Evolutionary conservation across 495 filamentous ascomycete genomes (phyloP), one percentile per base, ranked within the genome.

Genomic region (Tuber microsphaerosporum): DNA sequence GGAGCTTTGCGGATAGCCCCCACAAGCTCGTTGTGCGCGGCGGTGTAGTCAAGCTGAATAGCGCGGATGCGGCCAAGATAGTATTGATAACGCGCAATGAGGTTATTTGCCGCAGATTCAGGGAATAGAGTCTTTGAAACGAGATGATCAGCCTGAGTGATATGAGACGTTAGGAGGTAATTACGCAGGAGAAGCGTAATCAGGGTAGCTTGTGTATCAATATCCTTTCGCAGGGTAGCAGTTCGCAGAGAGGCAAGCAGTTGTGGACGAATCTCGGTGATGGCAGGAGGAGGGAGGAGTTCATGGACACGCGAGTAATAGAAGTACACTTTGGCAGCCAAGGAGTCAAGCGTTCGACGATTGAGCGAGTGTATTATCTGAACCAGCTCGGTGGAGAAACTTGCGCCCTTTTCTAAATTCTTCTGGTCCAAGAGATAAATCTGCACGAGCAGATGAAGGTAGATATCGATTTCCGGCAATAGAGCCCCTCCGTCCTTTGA

Each of bases 221-320:
- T 88, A 85, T 99, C 95, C 85, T 98, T 97, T 73, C 96, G 91
- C 39, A 99, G 87, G 20, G 97, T 94, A 44, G 95, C 92, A 61
- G 94, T 97, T 80, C 96, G 89, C 69, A 99, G 90, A 39, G 95
- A 96, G 71, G 92, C 88, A 70, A 99, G 88, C 48, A 99, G 88
- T 75, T 90, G 89, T 65, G 94, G 92, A 56, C 96, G 93, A 82
- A 97, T 95, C 31, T 88, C 88, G 2, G 92, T 89, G 22, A 94
- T 93, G 76, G 91, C 89, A 26, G 93, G 91, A 34, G 93, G 95
- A 22, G 95, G 94, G 74, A 96, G 92, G 37, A 94, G 87, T 87
- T 99, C 95, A 84, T 90, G 92, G 87, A 97, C 97, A 74, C 98
- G 86, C 70, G 92, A 92, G 84, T 93, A 97, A 86, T 99, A 99